Conservation (phyloP, 2,329 filamentous ascomycete genomes). For the Colletotrichum sidae region DNA sequence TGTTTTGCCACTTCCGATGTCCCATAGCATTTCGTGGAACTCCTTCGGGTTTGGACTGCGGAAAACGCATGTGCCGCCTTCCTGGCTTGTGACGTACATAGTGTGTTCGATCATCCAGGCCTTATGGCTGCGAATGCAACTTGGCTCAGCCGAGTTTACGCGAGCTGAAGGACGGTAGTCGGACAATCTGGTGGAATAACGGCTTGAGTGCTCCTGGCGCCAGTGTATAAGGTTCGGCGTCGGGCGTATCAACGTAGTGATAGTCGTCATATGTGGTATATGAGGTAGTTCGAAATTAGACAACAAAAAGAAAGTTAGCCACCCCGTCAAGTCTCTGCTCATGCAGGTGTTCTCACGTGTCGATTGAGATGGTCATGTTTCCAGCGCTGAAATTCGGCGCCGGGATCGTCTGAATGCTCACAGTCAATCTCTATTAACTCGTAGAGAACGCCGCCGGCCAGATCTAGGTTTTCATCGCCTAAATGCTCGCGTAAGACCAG, state of each 20-base stretch:
- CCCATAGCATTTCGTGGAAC: constrained; percentile 57
- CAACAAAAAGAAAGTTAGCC: constrained; percentile 39
- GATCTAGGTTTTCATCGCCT: constrained; percentile 57
- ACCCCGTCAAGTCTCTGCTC: background rate
- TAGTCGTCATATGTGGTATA: constrained; percentile 59
- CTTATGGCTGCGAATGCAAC: constrained; percentile 52
- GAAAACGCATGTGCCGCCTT: constrained; percentile 51
- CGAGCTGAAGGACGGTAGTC: constrained; percentile 47
- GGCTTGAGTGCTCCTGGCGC: constrained; percentile 50
- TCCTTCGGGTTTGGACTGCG: constrained; percentile 51
- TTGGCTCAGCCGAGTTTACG: constrained; percentile 43
- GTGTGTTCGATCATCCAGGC: constrained; percentile 58
- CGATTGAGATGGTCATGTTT: constrained; percentile 56
- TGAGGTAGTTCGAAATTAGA: constrained; percentile 57
- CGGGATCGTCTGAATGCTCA: constrained; percentile 56
- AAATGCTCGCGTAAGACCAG: constrained; percentile 56
- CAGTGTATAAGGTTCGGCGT: constrained; percentile 51
- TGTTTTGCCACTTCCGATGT: constrained; percentile 40
- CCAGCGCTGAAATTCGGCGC: constrained; percentile 60
- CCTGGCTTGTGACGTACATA: constrained; percentile 53
- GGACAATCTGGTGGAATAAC: constrained; percentile 55
- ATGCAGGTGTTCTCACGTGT: constrained; percentile 47
- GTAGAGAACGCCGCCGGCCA: constrained; percentile 57
- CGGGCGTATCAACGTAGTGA: constrained; percentile 54
- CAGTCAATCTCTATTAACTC: constrained; percentile 60